Evolutionary conservation across 2,329 filamentous ascomycete species (phyloP).

Genomic region (Penicillium sp.): DNA sequence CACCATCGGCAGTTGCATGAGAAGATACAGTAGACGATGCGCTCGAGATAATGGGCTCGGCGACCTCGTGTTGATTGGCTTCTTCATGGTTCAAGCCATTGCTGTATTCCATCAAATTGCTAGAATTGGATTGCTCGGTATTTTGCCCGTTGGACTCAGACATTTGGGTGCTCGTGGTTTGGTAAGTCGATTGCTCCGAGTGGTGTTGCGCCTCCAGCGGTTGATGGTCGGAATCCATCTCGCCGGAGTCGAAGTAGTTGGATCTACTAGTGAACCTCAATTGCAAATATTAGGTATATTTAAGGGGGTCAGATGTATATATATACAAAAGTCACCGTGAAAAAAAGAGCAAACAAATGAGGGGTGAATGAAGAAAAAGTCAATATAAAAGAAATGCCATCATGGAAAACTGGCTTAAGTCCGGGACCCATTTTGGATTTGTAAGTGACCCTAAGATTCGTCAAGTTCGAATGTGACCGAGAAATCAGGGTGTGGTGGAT

Average conservation of each 20-base stretch:
- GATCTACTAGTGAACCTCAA: constrained; percentile 5
- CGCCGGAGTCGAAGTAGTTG: constrained; percentile 2
- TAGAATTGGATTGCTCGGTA: neutral
- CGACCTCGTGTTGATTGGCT: constrained; percentile 5
- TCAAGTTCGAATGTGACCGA: neutral
- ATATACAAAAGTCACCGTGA: constrained; percentile 10
- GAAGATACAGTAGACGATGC: constrained; percentile 18
- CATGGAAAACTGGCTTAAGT: constrained; percentile 13
- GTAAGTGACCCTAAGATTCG: neutral
- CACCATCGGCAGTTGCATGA: constrained; percentile 43
- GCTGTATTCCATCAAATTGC: neutral
- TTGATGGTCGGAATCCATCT: constrained; percentile 22
- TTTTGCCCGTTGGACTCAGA: neutral
- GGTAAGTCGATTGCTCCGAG: constrained; percentile 1
- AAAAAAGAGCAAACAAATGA: neutral
- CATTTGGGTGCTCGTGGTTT: neutral
- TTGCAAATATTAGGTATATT: constrained; percentile 14
- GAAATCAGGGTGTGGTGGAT: constrained; percentile 20
- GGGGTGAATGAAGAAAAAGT: neutral
- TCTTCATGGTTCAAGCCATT: neutral
- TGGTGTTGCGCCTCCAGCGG: constrained; percentile 12
- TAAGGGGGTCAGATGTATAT: neutral
- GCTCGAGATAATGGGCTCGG: constrained; percentile 9
- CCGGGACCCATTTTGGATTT: constrained; percentile 16
- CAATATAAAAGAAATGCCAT: neutral